Evolutionary conservation across 805 yeast genomes (phyloP).

Genomic region (Wickerhamomyces sydowiorum): DNA sequence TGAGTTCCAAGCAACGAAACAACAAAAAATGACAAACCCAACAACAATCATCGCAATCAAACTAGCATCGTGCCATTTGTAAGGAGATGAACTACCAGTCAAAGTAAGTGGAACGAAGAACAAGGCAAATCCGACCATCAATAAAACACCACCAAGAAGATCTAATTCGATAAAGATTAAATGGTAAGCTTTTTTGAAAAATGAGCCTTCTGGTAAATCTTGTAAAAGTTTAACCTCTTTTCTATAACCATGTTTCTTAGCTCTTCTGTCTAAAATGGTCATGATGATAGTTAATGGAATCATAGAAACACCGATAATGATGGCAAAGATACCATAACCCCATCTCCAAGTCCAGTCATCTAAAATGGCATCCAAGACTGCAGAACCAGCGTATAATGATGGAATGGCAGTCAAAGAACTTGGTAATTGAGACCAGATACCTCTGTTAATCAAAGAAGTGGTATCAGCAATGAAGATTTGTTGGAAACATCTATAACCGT

Average conservation of each 20-base stretch:
- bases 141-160: slow-evolving; percentile 17
- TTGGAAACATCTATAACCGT: slow-evolving; percentile 30
- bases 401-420: slow-evolving; percentile 26
- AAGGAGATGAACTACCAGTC: slow-evolving; percentile 19
- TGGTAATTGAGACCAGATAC: slow-evolving; percentile 31
- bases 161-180: slow-evolving; percentile 18
- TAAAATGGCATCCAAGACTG: slow-evolving; percentile 24
- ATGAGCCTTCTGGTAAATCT: slow-evolving; percentile 14
- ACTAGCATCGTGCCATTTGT: slow-evolving; percentile 18
- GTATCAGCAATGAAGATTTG: slow-evolving; percentile 34
- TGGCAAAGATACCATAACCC: slow-evolving; percentile 42
- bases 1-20: slow-evolving; percentile 20
- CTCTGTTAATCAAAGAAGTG: slow-evolving; percentile 32
- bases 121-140: slow-evolving; percentile 18
- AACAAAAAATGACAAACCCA: slow-evolving; percentile 17
- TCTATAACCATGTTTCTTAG: slow-evolving; percentile 9
- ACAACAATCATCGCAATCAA: slow-evolving; percentile 22
- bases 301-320: slow-evolving; percentile 25
- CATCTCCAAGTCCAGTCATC: slow-evolving; percentile 39
- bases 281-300: slow-evolving; percentile 18
- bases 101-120: slow-evolving; percentile 25
- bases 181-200: slow-evolving; percentile 8
- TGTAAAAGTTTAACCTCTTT: slow-evolving; percentile 7
- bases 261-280: slow-evolving; percentile 18
- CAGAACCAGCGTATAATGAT: slow-evolving; percentile 22